Conservation (phyloP, 2,329 filamentous ascomycete species). For the Penicillium decumbens region DNA sequence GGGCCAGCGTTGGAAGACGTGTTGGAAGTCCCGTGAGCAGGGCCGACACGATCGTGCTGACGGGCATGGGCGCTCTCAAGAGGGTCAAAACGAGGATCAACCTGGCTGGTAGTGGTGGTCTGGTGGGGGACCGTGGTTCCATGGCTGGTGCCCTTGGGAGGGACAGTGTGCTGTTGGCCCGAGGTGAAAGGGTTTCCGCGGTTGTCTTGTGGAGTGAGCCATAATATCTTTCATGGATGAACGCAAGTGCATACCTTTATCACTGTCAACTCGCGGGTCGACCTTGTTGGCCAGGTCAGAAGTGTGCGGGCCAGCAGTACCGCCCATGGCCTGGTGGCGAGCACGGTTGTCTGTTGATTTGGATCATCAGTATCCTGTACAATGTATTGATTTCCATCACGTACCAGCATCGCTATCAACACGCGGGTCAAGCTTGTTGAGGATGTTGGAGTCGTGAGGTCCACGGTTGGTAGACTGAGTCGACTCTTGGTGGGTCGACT, state of each 20-base stretch:
- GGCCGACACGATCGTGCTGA: neutral
- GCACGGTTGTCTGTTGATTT: neutral
- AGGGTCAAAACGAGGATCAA: conserved; percentile 2
- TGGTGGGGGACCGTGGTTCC: too few species aligned
- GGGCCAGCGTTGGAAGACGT: neutral
- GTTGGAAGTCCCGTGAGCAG: neutral
- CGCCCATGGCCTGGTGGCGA: neutral
- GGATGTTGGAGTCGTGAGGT: conserved; percentile 8
- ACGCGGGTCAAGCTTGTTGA: conserved; percentile 8
- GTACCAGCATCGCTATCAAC: conserved; percentile 1
- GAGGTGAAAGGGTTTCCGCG: too few species aligned
- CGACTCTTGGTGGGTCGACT: neutral
- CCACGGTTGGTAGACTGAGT: conserved; percentile 5
- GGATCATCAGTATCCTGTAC: neutral
- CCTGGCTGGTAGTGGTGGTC: conserved; percentile 1
- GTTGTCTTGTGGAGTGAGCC: neutral
- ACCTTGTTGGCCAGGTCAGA: conserved; percentile 6
- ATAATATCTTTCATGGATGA: neutral
- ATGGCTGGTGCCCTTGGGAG: too few species aligned
- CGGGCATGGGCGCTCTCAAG: neutral
- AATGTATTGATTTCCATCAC: neutral
- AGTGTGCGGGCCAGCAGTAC: conserved; percentile 5
- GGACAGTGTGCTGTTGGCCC: too few species aligned
- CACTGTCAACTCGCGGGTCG: neutral
- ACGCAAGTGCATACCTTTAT: neutral